Evolutionary conservation across 139 green algal species (phyloP).

Genomic region (Eudorina sp.): DNA sequence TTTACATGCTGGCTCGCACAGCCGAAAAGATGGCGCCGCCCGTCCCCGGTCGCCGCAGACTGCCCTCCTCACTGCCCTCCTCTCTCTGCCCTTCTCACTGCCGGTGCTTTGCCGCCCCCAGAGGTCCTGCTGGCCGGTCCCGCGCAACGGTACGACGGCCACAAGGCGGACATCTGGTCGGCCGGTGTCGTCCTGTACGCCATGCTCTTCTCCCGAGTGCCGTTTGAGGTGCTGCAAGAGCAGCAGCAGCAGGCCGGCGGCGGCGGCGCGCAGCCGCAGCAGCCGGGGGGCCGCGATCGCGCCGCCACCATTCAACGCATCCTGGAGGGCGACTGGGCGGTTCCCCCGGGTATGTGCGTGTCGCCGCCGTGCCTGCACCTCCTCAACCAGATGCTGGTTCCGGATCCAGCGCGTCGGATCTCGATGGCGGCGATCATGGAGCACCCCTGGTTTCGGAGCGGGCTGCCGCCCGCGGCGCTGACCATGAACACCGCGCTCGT

Average conservation of each 20-base stretch:
- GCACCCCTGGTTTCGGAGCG: constrained; percentile 81
- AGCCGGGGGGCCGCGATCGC: constrained; percentile 1
- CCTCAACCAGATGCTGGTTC: constrained; percentile 16
- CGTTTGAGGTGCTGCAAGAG: constrained; percentile 15
- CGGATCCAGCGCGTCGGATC: constrained; percentile 51
- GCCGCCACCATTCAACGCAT: constrained; percentile 45
- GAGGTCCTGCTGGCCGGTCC: constrained; percentile 42
- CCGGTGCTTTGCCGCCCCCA: background rate
- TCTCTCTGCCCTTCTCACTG: background rate
- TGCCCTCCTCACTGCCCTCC: background rate
- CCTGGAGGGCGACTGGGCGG: constrained; percentile 24
- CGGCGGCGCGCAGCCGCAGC: background rate
- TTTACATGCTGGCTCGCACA: no score
- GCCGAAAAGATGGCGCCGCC: no score
- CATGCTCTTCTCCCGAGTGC: constrained; percentile 68
- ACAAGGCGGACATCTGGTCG: constrained; percentile 83
- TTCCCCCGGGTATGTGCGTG: constrained; percentile 27
- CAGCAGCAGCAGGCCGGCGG: background rate
- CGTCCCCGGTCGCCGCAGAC: no score
- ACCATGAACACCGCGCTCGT: constrained; percentile 60
- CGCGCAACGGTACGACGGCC: constrained; percentile 51
- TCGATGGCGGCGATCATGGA: constrained; percentile 77
- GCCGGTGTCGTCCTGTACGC: constrained; percentile 85
- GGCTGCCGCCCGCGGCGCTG: constrained; percentile 56
- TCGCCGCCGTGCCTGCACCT: constrained; percentile 13